A percentile compares a stretch with the other conserved stretches of the same genome.
These are phyloP conservation scores for Diversispora epigaea DNA, from an alignment of 192 early-diverging fungal genomes.

Conservation along the genomic window DNA sequence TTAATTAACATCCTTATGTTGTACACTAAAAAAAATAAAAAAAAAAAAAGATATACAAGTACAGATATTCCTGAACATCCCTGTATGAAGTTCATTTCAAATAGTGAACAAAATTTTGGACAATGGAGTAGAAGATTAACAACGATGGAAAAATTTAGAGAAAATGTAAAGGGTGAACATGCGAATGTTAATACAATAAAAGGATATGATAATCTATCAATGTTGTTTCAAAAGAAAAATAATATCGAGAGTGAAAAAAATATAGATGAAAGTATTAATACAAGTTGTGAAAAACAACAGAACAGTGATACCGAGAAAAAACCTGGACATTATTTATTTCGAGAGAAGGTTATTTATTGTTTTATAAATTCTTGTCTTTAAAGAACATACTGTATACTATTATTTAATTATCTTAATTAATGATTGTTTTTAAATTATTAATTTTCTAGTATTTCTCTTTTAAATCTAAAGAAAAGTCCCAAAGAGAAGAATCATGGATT, in stretches of 20 bases:
- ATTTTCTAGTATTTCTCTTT: no score
- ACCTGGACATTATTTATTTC: constrained; percentile 43
- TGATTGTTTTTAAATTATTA: no score
- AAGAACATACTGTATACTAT: no score
- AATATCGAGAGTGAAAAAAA: constrained; percentile 2
- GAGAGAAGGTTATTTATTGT: constrained; percentile 39
- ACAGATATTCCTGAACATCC: constrained; percentile 84
- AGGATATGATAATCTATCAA: constrained; percentile 11
- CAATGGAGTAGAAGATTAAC: constrained; percentile 89
- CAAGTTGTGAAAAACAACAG: not conserved
- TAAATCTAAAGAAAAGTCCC: no score
- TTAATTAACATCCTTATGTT: not conserved
- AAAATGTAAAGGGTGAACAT: constrained; percentile 23
- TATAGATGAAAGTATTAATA: not conserved
- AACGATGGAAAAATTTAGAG: constrained; percentile 87
- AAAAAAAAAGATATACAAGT: constrained; percentile 52
- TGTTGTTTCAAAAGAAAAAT: constrained; percentile 26
- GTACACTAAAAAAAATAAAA: not conserved
- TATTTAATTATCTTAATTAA: no score
- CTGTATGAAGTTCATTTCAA: constrained; percentile 75
- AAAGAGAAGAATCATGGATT: no score
- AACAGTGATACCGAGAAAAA: constrained; percentile 29
- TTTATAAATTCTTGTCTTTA: not conserved
- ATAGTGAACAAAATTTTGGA: constrained; percentile 94
- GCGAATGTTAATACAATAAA: constrained; percentile 5